These are phyloP conservation scores for Neurospora pannonica DNA, from an alignment of 495 filamentous ascomycete species.

Conservation along the genomic window DNA sequence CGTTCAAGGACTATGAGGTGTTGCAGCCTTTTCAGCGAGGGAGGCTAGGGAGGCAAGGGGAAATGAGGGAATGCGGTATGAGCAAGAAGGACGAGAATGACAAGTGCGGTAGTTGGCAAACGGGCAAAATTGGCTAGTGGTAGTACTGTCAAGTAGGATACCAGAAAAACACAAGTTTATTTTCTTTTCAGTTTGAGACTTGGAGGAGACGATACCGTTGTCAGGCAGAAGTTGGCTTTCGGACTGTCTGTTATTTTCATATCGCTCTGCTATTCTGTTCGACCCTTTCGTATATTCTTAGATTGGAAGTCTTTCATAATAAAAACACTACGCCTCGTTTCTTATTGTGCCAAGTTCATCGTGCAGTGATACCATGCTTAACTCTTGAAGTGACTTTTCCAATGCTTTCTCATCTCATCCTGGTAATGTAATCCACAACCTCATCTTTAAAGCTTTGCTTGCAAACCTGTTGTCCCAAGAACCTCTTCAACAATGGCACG, in stretches of 20 bases:
- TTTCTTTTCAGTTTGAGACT: too few species aligned
- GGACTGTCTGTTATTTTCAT: not conserved
- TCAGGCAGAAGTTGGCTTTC: not conserved
- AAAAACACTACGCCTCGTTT: not conserved
- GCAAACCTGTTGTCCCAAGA: constrained; percentile 8
- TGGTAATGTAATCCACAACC: not conserved
- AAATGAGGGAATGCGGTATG: not conserved
- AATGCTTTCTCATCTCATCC: not conserved
- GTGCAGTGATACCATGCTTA: not conserved
- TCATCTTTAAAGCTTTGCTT: not conserved
- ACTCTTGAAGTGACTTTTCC: not conserved
- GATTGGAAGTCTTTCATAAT: not conserved
- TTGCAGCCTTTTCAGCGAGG: not conserved
- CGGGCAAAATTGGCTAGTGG: not conserved
- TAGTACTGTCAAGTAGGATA: not conserved
- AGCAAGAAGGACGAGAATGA: not conserved
- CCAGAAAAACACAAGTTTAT: too few species aligned
- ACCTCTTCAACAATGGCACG: constrained; percentile 33
- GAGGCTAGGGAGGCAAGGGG: not conserved
- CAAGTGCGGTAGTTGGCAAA: not conserved
- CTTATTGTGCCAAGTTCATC: not conserved
- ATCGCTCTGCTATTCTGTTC: not conserved
- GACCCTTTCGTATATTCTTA: not conserved
- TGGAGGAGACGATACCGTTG: too few species aligned
- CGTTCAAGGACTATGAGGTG: too few species aligned